Evolutionary conservation across 1,139 yeast species (phyloP), one percentile per base, ranked within the genome.

Genomic region (Pichia terricola): DNA sequence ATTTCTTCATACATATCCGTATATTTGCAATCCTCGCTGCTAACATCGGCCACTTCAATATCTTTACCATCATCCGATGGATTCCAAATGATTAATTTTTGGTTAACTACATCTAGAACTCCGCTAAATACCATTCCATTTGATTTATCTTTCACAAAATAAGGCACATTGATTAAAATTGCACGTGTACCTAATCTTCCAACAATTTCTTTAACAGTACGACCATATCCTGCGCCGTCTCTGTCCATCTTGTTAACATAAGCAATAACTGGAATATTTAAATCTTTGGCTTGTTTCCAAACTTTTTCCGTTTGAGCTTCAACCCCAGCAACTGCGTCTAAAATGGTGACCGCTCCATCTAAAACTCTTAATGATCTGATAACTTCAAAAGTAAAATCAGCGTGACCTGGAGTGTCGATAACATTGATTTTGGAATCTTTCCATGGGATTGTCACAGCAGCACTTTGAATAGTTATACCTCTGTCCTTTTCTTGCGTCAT

Each of bases 361-460:
- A 91, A 67, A 1, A 91, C 96, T 50, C 96, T 72, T 48, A 91
- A 72, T 0, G 97, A 81, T 46, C 97, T 68, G 3, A 79, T 85
- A 5, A 94, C 98, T 62, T 91, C 99, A 61, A 89, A 91, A 0
- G 95, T 85, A 60, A 91, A 91, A 62, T 91, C 99, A 0, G 96
- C 97, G 63, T 91, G 99, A 0, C 99, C 99, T 1, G 99, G 99
- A 0, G 99, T 89, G 60, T 91, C 99, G 27, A 91, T 87, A 43
- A 91, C 70, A 59, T 91, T 91, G 56, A 94, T 79, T 52, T 77
- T 77, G 55, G 79, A 76, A 22, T 66, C 64, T 49, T 80, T 79
- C 97, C 98, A 91, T 34, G 87, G 82, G 47, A 94, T 75, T 0
- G 96, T 79, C 39, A 89, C 88, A 0, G 98, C 97, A 0, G 98